Base-by-base conservation (phyloP, 1,284 basidiomycete species). In the Mycosarcoma maydis region DNA sequence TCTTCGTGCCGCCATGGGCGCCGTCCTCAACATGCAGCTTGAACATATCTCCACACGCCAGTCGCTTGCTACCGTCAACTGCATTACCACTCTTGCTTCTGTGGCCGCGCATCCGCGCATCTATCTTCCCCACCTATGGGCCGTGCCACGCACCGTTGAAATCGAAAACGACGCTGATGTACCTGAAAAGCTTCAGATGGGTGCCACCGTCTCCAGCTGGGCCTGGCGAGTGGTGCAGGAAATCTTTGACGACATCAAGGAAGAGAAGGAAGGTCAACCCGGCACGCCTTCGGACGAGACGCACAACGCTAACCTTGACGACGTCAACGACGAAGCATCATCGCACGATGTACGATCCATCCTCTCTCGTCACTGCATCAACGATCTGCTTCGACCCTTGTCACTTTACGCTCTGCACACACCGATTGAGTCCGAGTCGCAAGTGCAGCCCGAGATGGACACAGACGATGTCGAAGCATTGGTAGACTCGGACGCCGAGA, bases 1-100 rank as follows among this genome's bases (percentile, higher is more conserved):
- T 55, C 84, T 92, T 47, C 88, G 88, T 75, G 92, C 90, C 4
- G 86, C 90, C 4, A 86, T 92, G 52, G 92, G 92, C 4, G 89
- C 90, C 7, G 84, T 94, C 24, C 82, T 94, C 44, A 94, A 94
- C 76, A 87, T 89, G 19, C 89, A 89, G 68, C 85, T 93, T 51
- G 88, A 88, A 48, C 92, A 88, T 80, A 88, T 65, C 3, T 57
- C 55, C 7, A 87, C 85, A 38, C 59, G 59, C 6, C 48, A 47
- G 17, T 61, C 72, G 16, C 59, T 76, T 6, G 34, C 48, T 16
- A 54, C 8, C 46, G 43, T 23, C 16, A 50, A 64, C 3, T 57
- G 52, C 52, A 57, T 68, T 20, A 29, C 33, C 20, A 48, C 50
- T 1, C 53, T 67, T 27, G 57, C 53, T 9, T 55, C 39, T 20